A percentile compares a stretch with the other conserved stretches of the same genome.
Evolutionary conservation across 2,329 filamentous ascomycete species (phyloP).

Genomic region (Pezicula neosporulosa): DNA sequence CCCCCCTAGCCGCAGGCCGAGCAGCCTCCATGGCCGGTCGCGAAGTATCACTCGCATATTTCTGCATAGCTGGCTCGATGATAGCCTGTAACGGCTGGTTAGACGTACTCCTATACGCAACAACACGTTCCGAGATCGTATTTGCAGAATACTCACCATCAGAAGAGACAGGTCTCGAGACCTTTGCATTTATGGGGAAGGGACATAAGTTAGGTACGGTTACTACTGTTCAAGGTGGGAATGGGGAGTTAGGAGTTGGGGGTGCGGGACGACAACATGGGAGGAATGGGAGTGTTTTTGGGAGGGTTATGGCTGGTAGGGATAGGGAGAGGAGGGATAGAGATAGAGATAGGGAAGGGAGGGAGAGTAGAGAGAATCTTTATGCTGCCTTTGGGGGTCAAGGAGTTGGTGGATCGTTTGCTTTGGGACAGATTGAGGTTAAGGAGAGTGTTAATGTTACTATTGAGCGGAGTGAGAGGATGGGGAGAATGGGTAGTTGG

Average conservation of each 20-base stretch:
- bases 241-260: no score
- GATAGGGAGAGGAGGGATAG: not conserved
- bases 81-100: conserved; percentile 54
- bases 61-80: conserved; percentile 56
- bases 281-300: not conserved
- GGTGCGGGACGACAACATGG: no score
- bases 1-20: conserved; percentile 61
- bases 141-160: conserved; percentile 39
- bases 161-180: conserved; percentile 45
- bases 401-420: not conserved
- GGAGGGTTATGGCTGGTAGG: not conserved
- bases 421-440: conserved; percentile 1
- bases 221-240: conserved; percentile 10
- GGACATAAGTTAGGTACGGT: conserved; percentile 11
- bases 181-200: conserved; percentile 37
- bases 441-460: conserved; percentile 1
- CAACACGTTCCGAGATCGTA: conserved; percentile 49
- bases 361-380: conserved; percentile 3
- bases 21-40: conserved; percentile 58
- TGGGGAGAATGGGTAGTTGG: no score
- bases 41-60: conserved; percentile 48
- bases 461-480: not conserved
- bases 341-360: not conserved
- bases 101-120: conserved; percentile 51
- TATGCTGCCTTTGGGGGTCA: not conserved